phyloP scores from a whole-genome alignment of 2,329 filamentous ascomycete species.

The Aurifilum marmelostoma region DNA sequence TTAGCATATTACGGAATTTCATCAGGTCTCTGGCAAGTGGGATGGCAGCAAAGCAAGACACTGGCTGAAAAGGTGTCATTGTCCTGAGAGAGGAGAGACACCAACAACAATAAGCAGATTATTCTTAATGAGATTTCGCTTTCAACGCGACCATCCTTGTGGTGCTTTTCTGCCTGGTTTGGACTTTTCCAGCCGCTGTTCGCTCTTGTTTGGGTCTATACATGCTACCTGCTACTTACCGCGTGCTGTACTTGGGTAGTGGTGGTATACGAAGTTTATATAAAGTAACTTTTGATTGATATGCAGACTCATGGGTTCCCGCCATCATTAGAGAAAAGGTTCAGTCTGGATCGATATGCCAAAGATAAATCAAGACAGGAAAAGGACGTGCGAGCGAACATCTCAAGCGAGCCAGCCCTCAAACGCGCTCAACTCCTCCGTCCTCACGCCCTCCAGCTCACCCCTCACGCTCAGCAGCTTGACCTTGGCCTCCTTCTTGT shows the following conservation, averaged over 20 bases:
- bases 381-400: not conserved
- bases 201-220: not conserved
- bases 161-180: no score
- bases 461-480: slow-evolving; percentile 71
- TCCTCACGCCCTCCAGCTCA: slow-evolving; percentile 68
- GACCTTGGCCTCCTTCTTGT: slow-evolving; percentile 61
- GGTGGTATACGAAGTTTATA: no score
- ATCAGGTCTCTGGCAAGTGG: not conserved
- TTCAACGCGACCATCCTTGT: not conserved
- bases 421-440: slow-evolving; percentile 50
- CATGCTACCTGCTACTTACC: not conserved
- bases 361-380: no score
- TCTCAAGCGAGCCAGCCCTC: slow-evolving; percentile 45
- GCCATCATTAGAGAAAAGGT: not conserved
- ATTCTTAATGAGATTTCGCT: not conserved
- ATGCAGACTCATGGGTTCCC: not conserved
- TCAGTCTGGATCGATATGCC: not conserved
- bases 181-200: no score
- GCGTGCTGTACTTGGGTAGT: no score
- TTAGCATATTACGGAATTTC: slow-evolving; percentile 14
- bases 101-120: not conserved
- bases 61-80: not conserved
- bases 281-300: not conserved
- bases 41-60: not conserved
- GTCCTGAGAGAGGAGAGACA: not conserved